Base-by-base conservation (phyloP, 2,329 filamentous ascomycete species). In the Fusarium denticulatum region DNA sequence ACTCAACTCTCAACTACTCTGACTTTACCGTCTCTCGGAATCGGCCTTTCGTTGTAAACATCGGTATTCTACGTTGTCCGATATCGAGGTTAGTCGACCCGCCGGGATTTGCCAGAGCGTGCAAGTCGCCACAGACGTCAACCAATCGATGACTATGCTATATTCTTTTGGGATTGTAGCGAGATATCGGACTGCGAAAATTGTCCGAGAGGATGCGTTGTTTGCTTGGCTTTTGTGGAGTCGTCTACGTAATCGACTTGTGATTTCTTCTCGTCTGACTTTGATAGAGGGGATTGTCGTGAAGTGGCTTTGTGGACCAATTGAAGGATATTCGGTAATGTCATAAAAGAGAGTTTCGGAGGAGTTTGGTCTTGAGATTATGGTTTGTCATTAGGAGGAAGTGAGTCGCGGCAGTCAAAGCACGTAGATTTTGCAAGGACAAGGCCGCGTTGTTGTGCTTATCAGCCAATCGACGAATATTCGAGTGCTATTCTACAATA, bases 51-150 rank as follows among this genome's bases (percentile, higher is more conserved):
- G 28, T 43, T 12, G 7, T 32, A 22, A 56, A 22, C 30, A 8
- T 45, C 30, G 59, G 59, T 20, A 24, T 47, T 63, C 18, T 6
- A 40, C 22, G n/a, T 34, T 63, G 60, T 63, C 60, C 60, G 60
- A 15, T 1, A 18, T 26, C 1, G 10, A 46, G 60, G 60, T 32
- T 59, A 62, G 60, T 46, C 52, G 34, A 62, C 11, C 18, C 14
- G 4, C 6, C 40, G 34, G 34, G 14, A 46, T 8, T 28, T 32
- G 16, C 50, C 24, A 34, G 26, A 37, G 49, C 13, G 16, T 6
- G 3, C 3, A 10, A n/a, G 0, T 47, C 28, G 42, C 34, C 42
- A 63, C 32, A n/a, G 7, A 34, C n/a, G 42, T 40, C 53, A 47
- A 40, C 42, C 14, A 40, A 47, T 60, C 6, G 32, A 63, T n/a